Evolutionary conservation across 495 filamentous ascomycete species (phyloP).

Genomic region (Jackrogersella minutella): DNA sequence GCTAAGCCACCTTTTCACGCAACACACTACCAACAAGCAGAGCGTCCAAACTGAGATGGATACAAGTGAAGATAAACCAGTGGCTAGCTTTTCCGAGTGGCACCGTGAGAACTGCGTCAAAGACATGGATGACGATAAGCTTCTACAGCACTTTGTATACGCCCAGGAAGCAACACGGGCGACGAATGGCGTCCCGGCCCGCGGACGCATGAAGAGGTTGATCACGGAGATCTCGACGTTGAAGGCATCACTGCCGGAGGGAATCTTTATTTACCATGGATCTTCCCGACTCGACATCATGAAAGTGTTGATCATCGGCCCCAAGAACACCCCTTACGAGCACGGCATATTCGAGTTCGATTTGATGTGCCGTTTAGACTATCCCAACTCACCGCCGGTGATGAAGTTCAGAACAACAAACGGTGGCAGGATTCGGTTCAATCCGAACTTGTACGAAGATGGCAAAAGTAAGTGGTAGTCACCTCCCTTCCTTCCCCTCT

Average conservation of each 20-base stretch:
- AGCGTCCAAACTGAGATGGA: constrained; percentile 12
- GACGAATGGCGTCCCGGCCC: not conserved
- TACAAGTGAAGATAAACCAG: constrained; percentile 2
- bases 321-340: constrained; percentile 66
- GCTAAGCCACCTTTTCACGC: constrained; percentile 3
- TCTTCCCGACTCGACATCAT: constrained; percentile 62
- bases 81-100: constrained; percentile 38
- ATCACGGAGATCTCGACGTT: constrained; percentile 61
- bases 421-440: constrained; percentile 56
- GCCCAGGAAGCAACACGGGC: not conserved
- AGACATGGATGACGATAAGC: constrained; percentile 49
- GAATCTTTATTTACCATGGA: constrained; percentile 66
- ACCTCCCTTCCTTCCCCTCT: not conserved
- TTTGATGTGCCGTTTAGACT: constrained; percentile 56
- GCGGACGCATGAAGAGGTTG: constrained; percentile 59
- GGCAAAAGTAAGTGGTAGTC: constrained; percentile 57
- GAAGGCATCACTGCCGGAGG: constrained; percentile 60
- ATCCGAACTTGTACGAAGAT: constrained; percentile 66
- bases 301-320: constrained; percentile 66
- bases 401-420: constrained; percentile 62
- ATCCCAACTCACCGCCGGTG: constrained; percentile 59
- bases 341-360: constrained; percentile 70
- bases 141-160: constrained; percentile 41
- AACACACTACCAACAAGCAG: constrained; percentile 1
- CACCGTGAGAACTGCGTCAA: constrained; percentile 49